phyloP scores from a whole-genome alignment of 305 asterid genomes.

The Coffea humblotiana region DNA sequence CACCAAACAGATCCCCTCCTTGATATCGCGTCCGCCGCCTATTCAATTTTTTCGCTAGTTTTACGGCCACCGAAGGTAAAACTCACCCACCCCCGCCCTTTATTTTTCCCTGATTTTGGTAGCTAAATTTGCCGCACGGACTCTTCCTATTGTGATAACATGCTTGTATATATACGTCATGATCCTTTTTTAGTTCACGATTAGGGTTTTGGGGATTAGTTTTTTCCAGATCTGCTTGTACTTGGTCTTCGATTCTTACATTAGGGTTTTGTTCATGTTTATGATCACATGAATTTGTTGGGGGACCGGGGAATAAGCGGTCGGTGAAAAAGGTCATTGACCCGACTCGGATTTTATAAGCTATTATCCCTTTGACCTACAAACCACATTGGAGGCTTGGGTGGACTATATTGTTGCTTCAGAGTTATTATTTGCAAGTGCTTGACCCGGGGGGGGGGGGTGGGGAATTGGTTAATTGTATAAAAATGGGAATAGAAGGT shows the following conservation, averaged over 20 bases:
- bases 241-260: background rate
- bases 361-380: background rate
- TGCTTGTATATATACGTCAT: background rate
- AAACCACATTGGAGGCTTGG: background rate
- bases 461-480: background rate
- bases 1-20: constrained; percentile 8
- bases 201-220: background rate
- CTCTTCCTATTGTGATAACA: background rate
- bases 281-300: background rate
- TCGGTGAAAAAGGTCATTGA: background rate
- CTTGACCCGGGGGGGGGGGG: background rate
- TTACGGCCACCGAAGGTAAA: constrained; percentile 9
- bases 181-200: background rate
- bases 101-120: constrained; percentile 8
- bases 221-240: constrained; percentile 15
- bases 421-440: background rate
- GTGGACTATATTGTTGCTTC: background rate
- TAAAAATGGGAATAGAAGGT: background rate
- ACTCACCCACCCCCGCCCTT: background rate
- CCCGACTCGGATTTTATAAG: background rate
- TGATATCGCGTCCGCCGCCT: constrained; percentile 5
- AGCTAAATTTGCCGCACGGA: too few relatives aligned
- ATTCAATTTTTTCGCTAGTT: constrained; percentile 3
- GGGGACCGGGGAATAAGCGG: background rate
- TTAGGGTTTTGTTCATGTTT: constrained; percentile 14